Evolutionary conservation across 2,329 filamentous ascomycete genomes (phyloP), one percentile per base, ranked within the genome.

Genomic region (Lithohypha guttulata): DNA sequence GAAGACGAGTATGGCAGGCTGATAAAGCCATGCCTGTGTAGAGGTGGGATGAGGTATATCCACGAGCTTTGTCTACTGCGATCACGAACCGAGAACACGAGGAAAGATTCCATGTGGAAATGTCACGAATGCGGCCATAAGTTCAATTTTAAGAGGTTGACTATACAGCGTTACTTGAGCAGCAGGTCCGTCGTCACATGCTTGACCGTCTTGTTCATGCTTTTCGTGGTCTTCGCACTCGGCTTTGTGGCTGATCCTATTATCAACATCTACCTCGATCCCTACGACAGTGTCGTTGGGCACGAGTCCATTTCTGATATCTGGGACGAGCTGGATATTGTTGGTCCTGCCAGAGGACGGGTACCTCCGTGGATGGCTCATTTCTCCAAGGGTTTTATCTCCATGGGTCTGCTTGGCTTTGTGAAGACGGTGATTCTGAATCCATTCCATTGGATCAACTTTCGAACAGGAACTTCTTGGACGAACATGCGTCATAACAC

Each of bases 201-300:
- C 1, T 65, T 96, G 51, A 95, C 89, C 1, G 50, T 84, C 2
- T 34, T 69, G 14, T 81, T 94, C 46, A 73, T 95, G 48, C 42
- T 85, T 23, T 45, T 78, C 29, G 71, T 79, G 36, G 70, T 94
- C 18, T 96, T 94, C 54, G 26, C 84, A 1, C 75, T 96, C 41
- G 91, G 91, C 28, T 96, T 95, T 53, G 63, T 96, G 49, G 89
- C 87, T 43, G 87, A 96, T 59, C 87, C 87, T 1, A 84, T 96
- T 44, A 80, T 96, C 58, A 84, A 86, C 51, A 64, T 94, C 19
- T 94, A 89, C 66, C 63, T 89, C 39, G 85, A 94, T 54, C 86
- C 86, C 0, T 62, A 77, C 41, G 75, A 77, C 35, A 75, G 74
- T 8, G 65, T 81, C 19, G 35, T 48, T 4, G 47, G 49, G 6